Base-by-base conservation (phyloP, 768 basidiomycete genomes). In the Psilocybe sp. region DNA sequence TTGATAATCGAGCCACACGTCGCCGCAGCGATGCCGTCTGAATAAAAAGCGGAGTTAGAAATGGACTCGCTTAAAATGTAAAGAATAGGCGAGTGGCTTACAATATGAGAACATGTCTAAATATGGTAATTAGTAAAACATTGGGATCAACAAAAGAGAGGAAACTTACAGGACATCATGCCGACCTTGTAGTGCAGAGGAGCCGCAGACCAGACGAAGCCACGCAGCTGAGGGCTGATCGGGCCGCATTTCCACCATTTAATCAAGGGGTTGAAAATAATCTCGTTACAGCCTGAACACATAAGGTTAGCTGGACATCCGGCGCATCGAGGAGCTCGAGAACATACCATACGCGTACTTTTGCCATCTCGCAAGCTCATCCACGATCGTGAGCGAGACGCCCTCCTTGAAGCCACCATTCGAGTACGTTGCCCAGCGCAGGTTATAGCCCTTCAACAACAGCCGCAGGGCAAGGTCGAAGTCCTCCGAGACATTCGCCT, bases 281-380 rank as follows among this genome's bases (percentile, higher is more conserved):
- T 81, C 69, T 88, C 87, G 57, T 82, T 82, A 58, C 82, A 85
- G 1, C 82, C 75, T 75, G 57, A 51, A 35, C 32, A 4, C 18
- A 61, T 33, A 31, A 39, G 11, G 23, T 15, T 23, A 43, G 41
- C 40, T 50, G 33, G 32, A 36, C 23, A 48, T 51, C 43, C 9
- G 33, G 35, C 34, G 47, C 37, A 16, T 28, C 3, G 44, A 5
- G 36, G 31, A 36, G 35, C 5, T 38, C 35, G 16, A 43, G 4
- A 18, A 62, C 66, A 43, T 42, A 75, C 76, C 78, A 67, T 78
- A 80, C 3, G 77, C 76, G 50, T 78, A 78, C 54, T 94, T 96
- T 57, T 94, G 90, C 93, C 93, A 95, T 9, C 93, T 69, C 41
- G 91, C 91, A 15, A 96, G 66, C 65, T 96, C 93, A 65, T 96